Evolutionary conservation across 805 yeast species (phyloP), one percentile per base, ranked within the genome.

Genomic region (Torulaspora maleeae): DNA sequence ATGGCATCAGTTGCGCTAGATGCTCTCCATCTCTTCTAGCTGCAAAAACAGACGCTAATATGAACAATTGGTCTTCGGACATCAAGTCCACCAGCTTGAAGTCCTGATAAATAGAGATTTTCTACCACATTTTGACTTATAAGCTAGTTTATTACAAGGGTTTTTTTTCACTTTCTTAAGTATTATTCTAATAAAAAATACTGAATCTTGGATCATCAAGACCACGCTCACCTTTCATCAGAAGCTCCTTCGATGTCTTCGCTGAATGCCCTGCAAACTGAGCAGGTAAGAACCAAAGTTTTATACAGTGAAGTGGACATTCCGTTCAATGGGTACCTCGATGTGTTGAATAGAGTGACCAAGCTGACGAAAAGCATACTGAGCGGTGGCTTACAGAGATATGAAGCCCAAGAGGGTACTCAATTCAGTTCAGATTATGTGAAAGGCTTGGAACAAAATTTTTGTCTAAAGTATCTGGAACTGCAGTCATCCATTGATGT

Each of bases 401-500:
- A 45, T 15, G 53, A 49, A n/a, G 20, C 34, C 9, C 51, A 47
- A 11, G 38, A 24, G 11, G 34, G 40, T 6, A 42, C 42, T 5
- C 39, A 47, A 27, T 46, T 56, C 16, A 43, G 48, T 25, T 41
- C 15, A 4, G 43, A 30, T 2, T 32, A 43, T 24, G 38, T 61
- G 3, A 29, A 39, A 10, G 47, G 52, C 12, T 25, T 59, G 34
- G 46, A 43, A 32, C 51, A 52, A 15, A 22, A 38, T 4, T 38
- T 52, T 5, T 55, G 55, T 27, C 40, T 60, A 30, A 54, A 53
- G 38, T 61, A 50, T 41, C 30, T 56, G 24, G 61, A 58, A 15
- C 47, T 57, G n/a, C 60, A 58, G 36, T 43, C 53, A 1, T 59
- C 60, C 10, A 29, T 62, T 11, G 67, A 63, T 6, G 45, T 45